These are phyloP conservation scores for Claviceps sp. DNA, from an alignment of 2,329 filamentous ascomycete genomes.

Conservation along the genomic window DNA sequence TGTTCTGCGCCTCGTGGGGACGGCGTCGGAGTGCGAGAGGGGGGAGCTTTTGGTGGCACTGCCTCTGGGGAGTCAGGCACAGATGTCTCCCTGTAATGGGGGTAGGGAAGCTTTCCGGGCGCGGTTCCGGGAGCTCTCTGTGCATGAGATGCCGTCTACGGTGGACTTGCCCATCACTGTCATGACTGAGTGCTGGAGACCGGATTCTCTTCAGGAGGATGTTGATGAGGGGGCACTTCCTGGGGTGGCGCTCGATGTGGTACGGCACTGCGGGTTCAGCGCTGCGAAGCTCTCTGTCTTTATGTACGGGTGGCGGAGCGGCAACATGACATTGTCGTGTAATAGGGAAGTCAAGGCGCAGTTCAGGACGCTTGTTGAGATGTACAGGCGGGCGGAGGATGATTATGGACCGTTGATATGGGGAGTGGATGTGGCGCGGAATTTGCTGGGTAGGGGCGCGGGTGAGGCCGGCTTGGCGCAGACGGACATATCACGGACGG, in stretches of 20 bases:
- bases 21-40: slow-evolving; percentile 21
- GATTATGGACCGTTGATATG: slow-evolving; percentile 21
- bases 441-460: slow-evolving; percentile 12
- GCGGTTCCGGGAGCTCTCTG: slow-evolving; percentile 20
- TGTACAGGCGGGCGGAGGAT: slow-evolving; percentile 13
- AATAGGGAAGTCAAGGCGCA: slow-evolving; percentile 27
- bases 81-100: too few species aligned
- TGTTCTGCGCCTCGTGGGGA: slow-evolving; percentile 23
- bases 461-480: too few species aligned
- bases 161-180: slow-evolving; percentile 23
- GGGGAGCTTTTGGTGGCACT: slow-evolving; percentile 21
- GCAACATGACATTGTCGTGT: slow-evolving; percentile 23
- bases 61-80: background rate
- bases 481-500: too few species aligned
- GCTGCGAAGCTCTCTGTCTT: slow-evolving; percentile 25
- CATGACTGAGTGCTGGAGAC: slow-evolving; percentile 15
- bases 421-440: slow-evolving; percentile 22
- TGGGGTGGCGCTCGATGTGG: slow-evolving; percentile 20
- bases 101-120: slow-evolving; percentile 5
- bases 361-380: slow-evolving; percentile 21
- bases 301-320: slow-evolving; percentile 25
- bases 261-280: slow-evolving; percentile 18
- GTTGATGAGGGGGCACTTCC: slow-evolving; percentile 17
- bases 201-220: slow-evolving; percentile 12
- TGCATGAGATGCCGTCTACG: slow-evolving; percentile 16